Evolutionary conservation across 768 basidiomycete species (phyloP), one percentile per base, ranked within the genome.

Genomic region (Phylloporus rhodoxanthus): DNA sequence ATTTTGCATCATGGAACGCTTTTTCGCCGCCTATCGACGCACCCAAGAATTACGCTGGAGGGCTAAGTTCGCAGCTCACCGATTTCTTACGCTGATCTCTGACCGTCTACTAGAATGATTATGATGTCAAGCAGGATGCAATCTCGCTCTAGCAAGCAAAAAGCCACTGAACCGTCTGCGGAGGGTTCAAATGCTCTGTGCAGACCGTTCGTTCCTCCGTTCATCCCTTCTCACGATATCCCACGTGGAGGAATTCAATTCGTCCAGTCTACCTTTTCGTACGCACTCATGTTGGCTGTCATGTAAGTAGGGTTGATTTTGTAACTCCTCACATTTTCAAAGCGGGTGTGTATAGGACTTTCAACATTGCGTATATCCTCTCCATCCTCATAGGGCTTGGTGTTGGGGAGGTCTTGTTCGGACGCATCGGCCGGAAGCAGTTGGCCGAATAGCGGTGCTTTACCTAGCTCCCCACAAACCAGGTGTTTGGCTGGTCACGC

Each of bases 261-360:
- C 8, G 49, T 81, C 17, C 87, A 91, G 51, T 73, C 80, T 36
- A 65, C 80, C 19, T 58, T 93, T 19, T 70, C 69, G 21, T 94
- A 89, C 57, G 56, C 73, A 5, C 75, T 94, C 49, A 94, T 95
- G 91, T 66, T 91, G 62, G 80, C 78, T 8, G 75, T 88, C 58
- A 91, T 91, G 88, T 90, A 66, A 68, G 83, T 37, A 32, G 8
- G 19, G 19, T 41, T 9, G 11, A 15, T 15, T 17, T 34, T 52
- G 26, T 33, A 44, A 11, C 37, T n/a, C 19, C 42, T 32, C 20
- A 19, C 8, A 20, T 3, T 38, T 33, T 59, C 30, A 37, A 55
- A 60, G 23, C 40, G 20, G 45, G 33, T 32, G 9, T 53, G 39
- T 54, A 47, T 60, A 94, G 91, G 92, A 87, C 87, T 6, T 93